phyloP scores from a whole-genome alignment of 2,329 filamentous ascomycete genomes.

The Botryosphaeria agaves region DNA sequence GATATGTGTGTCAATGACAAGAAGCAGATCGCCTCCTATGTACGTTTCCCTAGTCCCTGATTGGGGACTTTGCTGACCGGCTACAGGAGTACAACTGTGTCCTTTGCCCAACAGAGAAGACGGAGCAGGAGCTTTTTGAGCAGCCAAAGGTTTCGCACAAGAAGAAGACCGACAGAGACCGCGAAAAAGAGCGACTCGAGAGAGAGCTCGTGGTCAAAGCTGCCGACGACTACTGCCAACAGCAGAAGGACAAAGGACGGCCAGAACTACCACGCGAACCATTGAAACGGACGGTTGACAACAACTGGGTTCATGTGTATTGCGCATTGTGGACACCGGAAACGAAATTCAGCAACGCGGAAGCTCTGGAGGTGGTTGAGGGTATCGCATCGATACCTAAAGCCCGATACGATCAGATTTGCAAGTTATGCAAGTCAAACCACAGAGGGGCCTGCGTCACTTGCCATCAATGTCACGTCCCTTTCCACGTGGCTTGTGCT shows the following conservation, averaged over 20 bases:
- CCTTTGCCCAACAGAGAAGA: constrained; percentile 69
- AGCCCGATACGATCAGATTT: constrained; percentile 56
- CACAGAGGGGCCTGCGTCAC: constrained; percentile 66
- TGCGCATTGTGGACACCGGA: constrained; percentile 88
- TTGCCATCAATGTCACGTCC: constrained; percentile 56
- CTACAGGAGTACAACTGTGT: constrained; percentile 74
- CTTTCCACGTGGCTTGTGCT: constrained; percentile 81
- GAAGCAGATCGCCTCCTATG: constrained; percentile 79
- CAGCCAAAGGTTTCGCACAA: constrained; percentile 60
- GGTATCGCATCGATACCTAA: constrained; percentile 71
- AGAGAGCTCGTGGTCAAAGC: constrained; percentile 67
- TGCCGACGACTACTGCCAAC: constrained; percentile 65
- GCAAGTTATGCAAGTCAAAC: constrained; percentile 65
- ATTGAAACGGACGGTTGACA: constrained; percentile 82
- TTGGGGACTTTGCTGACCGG: no score
- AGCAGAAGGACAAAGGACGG: constrained; percentile 69
- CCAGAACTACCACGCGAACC: constrained; percentile 75
- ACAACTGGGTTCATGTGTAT: constrained; percentile 95
- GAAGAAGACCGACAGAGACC: constrained; percentile 86
- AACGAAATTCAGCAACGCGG: constrained; percentile 78
- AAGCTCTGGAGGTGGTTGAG: constrained; percentile 69
- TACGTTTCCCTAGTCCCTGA: constrained; percentile 20
- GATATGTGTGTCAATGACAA: constrained; percentile 94
- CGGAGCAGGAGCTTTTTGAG: constrained; percentile 70
- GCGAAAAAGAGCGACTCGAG: constrained; percentile 73